A percentile compares a stretch with the other conserved stretches of the same genome.
These are phyloP conservation scores for Vachellia collinsii DNA, from an alignment of 306 rosid genomes.

Conservation along the genomic window DNA sequence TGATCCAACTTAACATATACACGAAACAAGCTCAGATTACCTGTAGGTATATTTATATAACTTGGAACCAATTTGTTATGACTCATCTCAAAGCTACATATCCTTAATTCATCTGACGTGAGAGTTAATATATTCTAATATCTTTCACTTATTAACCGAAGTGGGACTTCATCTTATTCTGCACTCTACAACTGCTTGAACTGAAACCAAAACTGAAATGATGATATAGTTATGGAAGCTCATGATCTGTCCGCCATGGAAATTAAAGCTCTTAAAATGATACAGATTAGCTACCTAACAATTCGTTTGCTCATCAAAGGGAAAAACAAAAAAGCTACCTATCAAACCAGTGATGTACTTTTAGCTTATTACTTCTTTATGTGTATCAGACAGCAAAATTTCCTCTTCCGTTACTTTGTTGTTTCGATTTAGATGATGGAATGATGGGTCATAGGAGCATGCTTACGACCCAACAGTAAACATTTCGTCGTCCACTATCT, in stretches of 20 bases:
- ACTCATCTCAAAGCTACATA: no score
- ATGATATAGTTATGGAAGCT: background rate
- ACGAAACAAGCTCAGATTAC: slow-evolving; percentile 45
- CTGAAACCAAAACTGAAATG: background rate
- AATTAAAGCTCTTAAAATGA: background rate
- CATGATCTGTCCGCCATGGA: background rate
- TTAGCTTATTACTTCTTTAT: background rate
- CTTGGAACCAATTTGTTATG: no score
- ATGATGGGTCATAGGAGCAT: background rate
- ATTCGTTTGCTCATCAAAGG: background rate
- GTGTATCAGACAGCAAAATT: background rate
- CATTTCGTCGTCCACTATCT: background rate
- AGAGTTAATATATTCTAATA: no score
- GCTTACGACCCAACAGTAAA: background rate
- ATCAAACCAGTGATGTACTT: background rate
- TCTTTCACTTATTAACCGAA: slow-evolving; percentile 9
- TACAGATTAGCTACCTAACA: background rate
- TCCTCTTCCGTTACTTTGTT: background rate
- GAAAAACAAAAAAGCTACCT: background rate
- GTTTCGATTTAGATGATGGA: background rate
- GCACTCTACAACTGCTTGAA: slow-evolving; percentile 6
- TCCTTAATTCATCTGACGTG: no score
- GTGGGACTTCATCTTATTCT: slow-evolving; percentile 36
- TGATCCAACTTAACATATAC: no score
- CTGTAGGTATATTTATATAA: background rate